Evolutionary conservation across 768 basidiomycete species (phyloP).

Genomic region (Mycena metata): DNA sequence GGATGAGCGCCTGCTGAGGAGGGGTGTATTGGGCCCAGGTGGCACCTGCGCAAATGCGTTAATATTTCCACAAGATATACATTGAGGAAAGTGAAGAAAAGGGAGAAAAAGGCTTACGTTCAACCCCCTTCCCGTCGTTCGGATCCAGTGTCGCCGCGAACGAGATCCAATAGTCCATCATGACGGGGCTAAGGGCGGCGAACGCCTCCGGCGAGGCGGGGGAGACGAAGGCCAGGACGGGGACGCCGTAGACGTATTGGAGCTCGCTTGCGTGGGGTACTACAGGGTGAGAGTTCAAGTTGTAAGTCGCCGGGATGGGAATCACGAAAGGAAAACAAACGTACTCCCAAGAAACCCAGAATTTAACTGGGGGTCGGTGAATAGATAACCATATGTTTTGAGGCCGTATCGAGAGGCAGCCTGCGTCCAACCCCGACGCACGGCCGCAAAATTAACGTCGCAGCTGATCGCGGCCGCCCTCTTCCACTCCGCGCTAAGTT

Average conservation of each 20-base stretch:
- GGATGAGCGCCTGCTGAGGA: constrained; percentile 29
- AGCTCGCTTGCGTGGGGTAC: constrained; percentile 49
- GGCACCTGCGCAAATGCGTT: neutral
- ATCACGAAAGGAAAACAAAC: neutral
- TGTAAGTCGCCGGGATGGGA: neutral
- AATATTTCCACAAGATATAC: too few species aligned
- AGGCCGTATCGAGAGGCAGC: constrained; percentile 48
- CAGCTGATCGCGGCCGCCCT: constrained; percentile 43
- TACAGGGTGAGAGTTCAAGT: constrained; percentile 24
- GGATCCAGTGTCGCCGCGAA: constrained; percentile 57
- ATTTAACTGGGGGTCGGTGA: constrained; percentile 48
- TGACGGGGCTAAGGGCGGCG: constrained; percentile 46
- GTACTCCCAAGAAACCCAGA: constrained; percentile 42
- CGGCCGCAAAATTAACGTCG: constrained; percentile 17
- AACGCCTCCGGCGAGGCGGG: constrained; percentile 32
- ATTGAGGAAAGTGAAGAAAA: neutral
- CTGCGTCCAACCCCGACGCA: constrained; percentile 49
- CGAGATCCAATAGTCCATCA: constrained; percentile 61
- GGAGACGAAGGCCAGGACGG: constrained; percentile 17
- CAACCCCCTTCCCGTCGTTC: constrained; percentile 51
- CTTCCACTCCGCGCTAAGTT: constrained; percentile 53
- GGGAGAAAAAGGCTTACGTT: neutral
- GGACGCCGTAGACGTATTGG: constrained; percentile 45
- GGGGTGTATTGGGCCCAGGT: constrained; percentile 33
- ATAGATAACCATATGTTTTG: constrained; percentile 52